Base-by-base conservation (phyloP, 192 early-diverging fungal genomes). In the Dispira simplex region DNA sequence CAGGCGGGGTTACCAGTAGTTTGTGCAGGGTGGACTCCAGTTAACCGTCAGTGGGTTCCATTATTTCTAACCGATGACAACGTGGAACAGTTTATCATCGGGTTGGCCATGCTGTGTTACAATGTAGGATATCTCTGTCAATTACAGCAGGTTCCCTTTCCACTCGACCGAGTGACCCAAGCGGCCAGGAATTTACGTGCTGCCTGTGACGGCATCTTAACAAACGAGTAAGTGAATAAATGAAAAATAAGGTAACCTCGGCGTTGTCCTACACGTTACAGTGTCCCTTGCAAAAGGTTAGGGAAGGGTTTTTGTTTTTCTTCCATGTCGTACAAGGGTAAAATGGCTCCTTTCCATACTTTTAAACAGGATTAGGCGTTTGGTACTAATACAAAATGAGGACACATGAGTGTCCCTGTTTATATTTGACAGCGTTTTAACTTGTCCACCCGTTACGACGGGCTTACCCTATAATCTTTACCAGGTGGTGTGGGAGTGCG, bases 1-100 rank as follows among this genome's bases (percentile, higher is more conserved):
- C 20, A 14, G 16, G 39, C 26, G n/a, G 59, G 44, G 10, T 43
- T 46, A 6, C 20, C 59, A 11, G 59, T 62, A 2, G 46, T 62
- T 62, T 62, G n/a, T 45, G 44, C 59, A 20, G 46, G 46, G 44
- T 62, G 59, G 59, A n/a, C 44, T 45, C 59, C n/a, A 8, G 6
- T 11, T 26, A 58, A 58, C 27, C 18, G 6, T 8, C 56, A 62
- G 43, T 25, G 11, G 8, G 59, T 64, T 14, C 63, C 63, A 3
- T 25, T 64, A 18, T 64, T 51, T 21, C 13, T 64, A 20, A 64
- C 63, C 26, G 63, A 64, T 25, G 16, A 64, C 47, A 46, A 64
- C n/a, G 11, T 52, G 25, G 63, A 49, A 5, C 51, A 32, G 23
- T 64, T 64, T 64, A 43, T 49, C 8, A 48, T 64, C n/a, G 63